Base-by-base conservation (phyloP, 2,329 filamentous ascomycete genomes). In the Ophiostoma himal-ulmi region DNA sequence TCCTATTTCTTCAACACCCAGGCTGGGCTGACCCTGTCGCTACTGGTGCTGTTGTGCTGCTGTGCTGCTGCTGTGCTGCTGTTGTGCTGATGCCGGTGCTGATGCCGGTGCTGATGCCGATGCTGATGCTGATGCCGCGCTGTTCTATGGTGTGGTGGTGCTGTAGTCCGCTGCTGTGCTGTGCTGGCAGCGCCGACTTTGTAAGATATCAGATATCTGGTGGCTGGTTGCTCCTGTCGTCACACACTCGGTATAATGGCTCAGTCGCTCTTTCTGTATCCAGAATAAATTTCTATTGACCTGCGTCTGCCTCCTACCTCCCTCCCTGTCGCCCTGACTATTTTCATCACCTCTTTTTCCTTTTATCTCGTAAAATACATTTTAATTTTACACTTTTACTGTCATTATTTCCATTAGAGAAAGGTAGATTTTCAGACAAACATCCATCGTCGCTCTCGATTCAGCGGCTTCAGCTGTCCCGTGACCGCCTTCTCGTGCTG, bases 401-500 rank as follows among this genome's bases (percentile, higher is more conserved):
- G 26, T 39, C 7, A 34, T 64, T 37, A 11, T n/a, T 39, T 39
- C 34, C 36, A 39, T 65, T n/a, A 66, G 67, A 57, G 67, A 57
- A 57, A 26, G 30, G 1, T 37, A 39, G 41, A 70, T 44, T 54
- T 26, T n/a, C 54, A 54, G 22, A 52, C 67, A 67, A 26, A 30
- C 41, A n/a, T 44, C 20, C 39, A 26, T 65, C 44, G 52, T 41
- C 34, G 54, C 52, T 22, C 52, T 22, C 26, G 34, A 54, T 36
- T 48, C 44, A 52, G 60, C 22, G 14, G 20, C 62, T n/a, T 65
- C 41, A 70, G 37, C 64, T 68, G 41, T 65, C 69, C 41, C 69
- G 67, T 70, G 69, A 68, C 69, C 44, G 69, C 39, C 17, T 34
- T 52, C 57, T 57, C 62, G 65, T 68, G 66, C 37, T 39, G 17